Evolutionary conservation across 176 grass and related monocot genomes (phyloP).

Genomic region (Carex pumila): DNA sequence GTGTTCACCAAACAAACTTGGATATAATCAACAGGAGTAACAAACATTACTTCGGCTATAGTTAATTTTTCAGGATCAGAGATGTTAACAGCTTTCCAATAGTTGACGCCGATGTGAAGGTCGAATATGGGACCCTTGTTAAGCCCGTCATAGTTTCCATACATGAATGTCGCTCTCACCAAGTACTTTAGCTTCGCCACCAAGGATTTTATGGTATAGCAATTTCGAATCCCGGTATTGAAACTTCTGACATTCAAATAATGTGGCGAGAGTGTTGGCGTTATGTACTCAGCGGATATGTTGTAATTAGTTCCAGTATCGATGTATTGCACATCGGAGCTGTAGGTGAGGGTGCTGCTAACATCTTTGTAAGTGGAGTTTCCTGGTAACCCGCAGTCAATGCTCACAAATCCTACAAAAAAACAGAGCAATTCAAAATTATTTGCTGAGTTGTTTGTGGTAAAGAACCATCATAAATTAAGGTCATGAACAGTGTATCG

Average conservation of each 20-base stretch:
- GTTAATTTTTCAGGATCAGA: background rate
- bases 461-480: background rate
- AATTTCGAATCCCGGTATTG: conserved; percentile 8
- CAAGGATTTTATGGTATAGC: conserved; percentile 14
- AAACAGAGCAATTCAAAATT: background rate
- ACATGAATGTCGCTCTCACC: conserved; percentile 18
- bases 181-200: background rate
- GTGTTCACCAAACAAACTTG: conserved; percentile 55
- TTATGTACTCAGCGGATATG: conserved; percentile 14
- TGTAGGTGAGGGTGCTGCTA: background rate
- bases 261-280: background rate
- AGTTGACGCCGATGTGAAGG: conserved; percentile 28
- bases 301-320: conserved; percentile 35
- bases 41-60: conserved; percentile 6
- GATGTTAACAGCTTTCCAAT: conserved; percentile 32
- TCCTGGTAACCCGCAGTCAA: conserved; percentile 17
- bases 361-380: conserved; percentile 8
- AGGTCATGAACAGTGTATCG: too few relatives aligned
- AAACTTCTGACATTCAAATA: conserved; percentile 44
- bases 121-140: background rate
- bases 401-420: conserved; percentile 43
- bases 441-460: background rate
- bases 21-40: conserved; percentile 21
- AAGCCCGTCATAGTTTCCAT: conserved; percentile 8
- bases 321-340: conserved; percentile 23